Evolutionary conservation across 441 rosid genomes (phyloP).

Genomic region (Euphorbia schlechtendalii): DNA sequence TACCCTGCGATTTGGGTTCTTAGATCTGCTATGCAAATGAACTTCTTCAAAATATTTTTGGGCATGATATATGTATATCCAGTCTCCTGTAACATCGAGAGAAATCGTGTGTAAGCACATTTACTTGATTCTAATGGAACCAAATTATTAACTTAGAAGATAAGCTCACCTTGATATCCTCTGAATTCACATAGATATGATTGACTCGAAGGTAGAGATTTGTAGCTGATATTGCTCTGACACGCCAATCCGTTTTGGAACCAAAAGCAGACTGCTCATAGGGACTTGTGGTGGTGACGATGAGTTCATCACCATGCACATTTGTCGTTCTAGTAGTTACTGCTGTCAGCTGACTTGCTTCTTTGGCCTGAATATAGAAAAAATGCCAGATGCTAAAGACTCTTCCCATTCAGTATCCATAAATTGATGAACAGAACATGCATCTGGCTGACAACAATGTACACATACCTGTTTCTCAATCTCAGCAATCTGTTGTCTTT

Average conservation of each 20-base stretch:
- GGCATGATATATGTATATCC: slow-evolving; percentile 98
- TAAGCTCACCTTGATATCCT: slow-evolving; percentile 75
- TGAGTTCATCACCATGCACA: slow-evolving; percentile 92
- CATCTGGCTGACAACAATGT: not conserved
- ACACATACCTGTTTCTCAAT: slow-evolving; percentile 91
- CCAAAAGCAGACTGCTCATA: slow-evolving; percentile 89
- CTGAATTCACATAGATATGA: slow-evolving; percentile 89
- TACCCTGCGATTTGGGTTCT: slow-evolving; percentile 91
- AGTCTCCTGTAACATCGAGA: slow-evolving; percentile 52
- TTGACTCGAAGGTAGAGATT: slow-evolving; percentile 93
- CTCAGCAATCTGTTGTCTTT: slow-evolving; percentile 97
- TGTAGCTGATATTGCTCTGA: slow-evolving; percentile 96
- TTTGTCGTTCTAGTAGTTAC: slow-evolving; percentile 89
- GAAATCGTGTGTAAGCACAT: slow-evolving; percentile 16
- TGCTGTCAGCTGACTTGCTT: slow-evolving; percentile 93
- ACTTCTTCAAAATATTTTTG: slow-evolving; percentile 89
- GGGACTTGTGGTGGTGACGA: slow-evolving; percentile 85
- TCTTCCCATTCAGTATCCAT: too few relatives aligned
- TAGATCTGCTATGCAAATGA: slow-evolving; percentile 90
- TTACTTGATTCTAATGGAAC: not conserved
- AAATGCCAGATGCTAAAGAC: too few relatives aligned
- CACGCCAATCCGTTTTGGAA: slow-evolving; percentile 99
- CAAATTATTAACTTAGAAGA: not conserved
- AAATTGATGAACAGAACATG: not conserved
- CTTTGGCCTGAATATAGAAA: slow-evolving; percentile 66